Percentiles rank a stretch among this genome's conserved stretches.
Conservation (phyloP, 805 yeast species). For the Candida boidinii region DNA sequence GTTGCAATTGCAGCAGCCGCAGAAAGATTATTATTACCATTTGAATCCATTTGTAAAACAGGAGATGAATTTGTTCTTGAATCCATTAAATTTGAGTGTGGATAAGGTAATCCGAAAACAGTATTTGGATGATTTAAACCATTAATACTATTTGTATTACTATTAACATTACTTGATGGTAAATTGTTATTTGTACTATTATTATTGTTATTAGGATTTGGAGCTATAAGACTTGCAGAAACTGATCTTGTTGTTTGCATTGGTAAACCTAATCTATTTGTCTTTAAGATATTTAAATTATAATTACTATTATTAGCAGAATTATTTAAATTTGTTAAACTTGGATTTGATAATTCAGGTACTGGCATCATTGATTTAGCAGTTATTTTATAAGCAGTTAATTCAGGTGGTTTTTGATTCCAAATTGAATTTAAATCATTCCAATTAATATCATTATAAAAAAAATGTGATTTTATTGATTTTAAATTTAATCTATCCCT, state of each 20-base stretch:
- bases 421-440: conserved; percentile 46
- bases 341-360: conserved; percentile 35
- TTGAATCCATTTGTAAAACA: conserved; percentile 8
- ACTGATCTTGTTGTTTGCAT: too few relatives aligned
- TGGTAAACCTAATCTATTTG: too few relatives aligned
- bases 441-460: conserved; percentile 52
- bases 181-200: too few relatives aligned
- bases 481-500: conserved; percentile 49
- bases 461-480: conserved; percentile 54
- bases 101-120: conserved; percentile 14
- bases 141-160: too few relatives aligned
- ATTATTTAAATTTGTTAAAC: conserved; percentile 3
- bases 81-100: conserved; percentile 6
- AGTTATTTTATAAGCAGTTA: conserved; percentile 63
- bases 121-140: too few relatives aligned
- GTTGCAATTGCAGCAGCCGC: conserved; percentile 17
- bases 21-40: conserved; percentile 6
- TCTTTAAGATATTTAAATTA: too few relatives aligned
- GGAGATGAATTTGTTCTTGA: conserved; percentile 12
- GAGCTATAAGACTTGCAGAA: too few relatives aligned
- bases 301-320: neutral
- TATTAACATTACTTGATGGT: too few relatives aligned
- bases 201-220: too few relatives aligned
- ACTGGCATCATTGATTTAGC: conserved; percentile 76
- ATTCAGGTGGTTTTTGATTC: conserved; percentile 50